These are phyloP conservation scores for Phytophthora sp. DNA, from an alignment of 352 stramenopile genomes.

Conservation along the genomic window DNA sequence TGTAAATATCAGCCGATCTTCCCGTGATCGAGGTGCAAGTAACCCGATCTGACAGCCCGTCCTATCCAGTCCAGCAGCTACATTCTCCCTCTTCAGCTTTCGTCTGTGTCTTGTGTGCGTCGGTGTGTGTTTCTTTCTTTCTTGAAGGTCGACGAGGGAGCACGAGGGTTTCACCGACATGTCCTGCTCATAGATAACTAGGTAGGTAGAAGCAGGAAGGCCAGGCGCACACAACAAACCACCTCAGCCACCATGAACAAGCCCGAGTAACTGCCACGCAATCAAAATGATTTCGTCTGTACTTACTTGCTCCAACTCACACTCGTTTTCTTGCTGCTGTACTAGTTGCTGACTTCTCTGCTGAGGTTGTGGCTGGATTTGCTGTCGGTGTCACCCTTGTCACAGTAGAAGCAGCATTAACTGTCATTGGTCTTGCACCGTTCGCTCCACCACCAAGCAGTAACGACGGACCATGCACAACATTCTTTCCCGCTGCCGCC, in stretches of 20 bases:
- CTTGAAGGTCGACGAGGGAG: slow-evolving; percentile 11
- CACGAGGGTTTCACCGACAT: slow-evolving; percentile 14
- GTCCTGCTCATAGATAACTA: slow-evolving; percentile 37
- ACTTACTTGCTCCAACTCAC: slow-evolving; percentile 3
- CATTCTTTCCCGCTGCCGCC: slow-evolving; percentile 7
- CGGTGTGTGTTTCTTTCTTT: slow-evolving; percentile 25
- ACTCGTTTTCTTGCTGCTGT: slow-evolving; percentile 23
- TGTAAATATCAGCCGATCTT: slow-evolving; percentile 28
- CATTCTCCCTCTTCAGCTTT: slow-evolving; percentile 17
- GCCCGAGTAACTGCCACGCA: slow-evolving; percentile 15
- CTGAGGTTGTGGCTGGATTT: slow-evolving; percentile 4
- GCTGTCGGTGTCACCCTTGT: not conserved
- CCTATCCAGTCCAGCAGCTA: slow-evolving; percentile 11
- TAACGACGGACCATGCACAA: not conserved
- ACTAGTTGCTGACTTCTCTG: not conserved
- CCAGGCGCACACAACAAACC: slow-evolving; percentile 7
- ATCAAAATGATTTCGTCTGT: slow-evolving; percentile 22
- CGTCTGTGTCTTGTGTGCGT: slow-evolving; percentile 29
- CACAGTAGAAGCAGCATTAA: not conserved
- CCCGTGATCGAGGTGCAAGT: not conserved
- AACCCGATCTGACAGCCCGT: slow-evolving; percentile 1
- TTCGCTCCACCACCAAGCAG: not conserved
- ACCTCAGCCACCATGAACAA: slow-evolving; percentile 25
- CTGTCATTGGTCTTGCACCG: slow-evolving; percentile 9
- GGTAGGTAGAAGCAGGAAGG: slow-evolving; percentile 33